Evolutionary conservation across 768 basidiomycete species (phyloP), one percentile per base, ranked within the genome.

Genomic region (Russula dissimulans): DNA sequence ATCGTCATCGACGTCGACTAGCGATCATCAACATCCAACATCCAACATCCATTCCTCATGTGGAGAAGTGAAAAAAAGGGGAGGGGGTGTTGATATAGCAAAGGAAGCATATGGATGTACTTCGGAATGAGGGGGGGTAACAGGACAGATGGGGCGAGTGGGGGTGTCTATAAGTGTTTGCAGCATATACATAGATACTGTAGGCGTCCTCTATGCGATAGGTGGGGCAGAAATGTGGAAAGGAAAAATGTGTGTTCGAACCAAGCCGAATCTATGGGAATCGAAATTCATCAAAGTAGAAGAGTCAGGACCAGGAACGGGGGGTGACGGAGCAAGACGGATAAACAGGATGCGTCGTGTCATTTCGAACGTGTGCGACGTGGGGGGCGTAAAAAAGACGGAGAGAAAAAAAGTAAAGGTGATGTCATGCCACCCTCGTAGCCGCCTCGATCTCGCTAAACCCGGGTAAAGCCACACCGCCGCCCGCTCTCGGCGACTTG

Each of bases 381-480:
- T 45, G 22, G 36, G 22, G 36, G 41, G 29, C 26, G 51, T 38
- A 14, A 26, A 45, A 26, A 26, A 26, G 22, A 26, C 22, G 2
- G 22, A 26, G 22, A 2, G 2, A 26, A 26, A 26, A 26, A 26
- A 26, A 41, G 5, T 17, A 22, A 52, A 41, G 50, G n/a, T 59
- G 54, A 61, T 56, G 56, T 57, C 56, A 62, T 47, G 34, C 45
- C 4, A 18, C 56, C 45, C 61, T 32, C 42, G 62, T 53, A 32
- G 69, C 70, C 26, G 70, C 70, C 62, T 70, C 70, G 51, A 71
- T 57, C 58, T 70, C 68, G 55, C 70, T 71, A 57, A 71, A 71
- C 22, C 69, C 65, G 18, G 70, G 70, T 55, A 71, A 56, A 54
- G 66, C 68, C 17, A 69, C 63, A 11, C 64, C 65, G 56, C 64